These are phyloP conservation scores for Sedum album DNA, from an alignment of 164 flowering plant genomes.

Conservation along the genomic window DNA sequence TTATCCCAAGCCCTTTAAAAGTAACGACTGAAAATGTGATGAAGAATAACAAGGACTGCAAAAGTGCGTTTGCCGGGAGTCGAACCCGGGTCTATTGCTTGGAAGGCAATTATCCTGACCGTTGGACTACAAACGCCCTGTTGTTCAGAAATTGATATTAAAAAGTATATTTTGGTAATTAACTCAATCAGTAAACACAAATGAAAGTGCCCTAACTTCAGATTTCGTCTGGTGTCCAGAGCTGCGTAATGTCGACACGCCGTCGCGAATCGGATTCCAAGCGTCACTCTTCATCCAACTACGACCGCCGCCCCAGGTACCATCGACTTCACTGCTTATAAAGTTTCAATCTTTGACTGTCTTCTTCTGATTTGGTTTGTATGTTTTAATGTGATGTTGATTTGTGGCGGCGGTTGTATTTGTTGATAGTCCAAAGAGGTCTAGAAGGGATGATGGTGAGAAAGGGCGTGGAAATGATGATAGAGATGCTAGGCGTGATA, in stretches of 20 bases:
- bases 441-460: constrained; percentile 60
- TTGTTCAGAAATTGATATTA: too few species aligned
- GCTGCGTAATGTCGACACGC: constrained; percentile 25
- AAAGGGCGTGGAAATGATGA: constrained; percentile 27
- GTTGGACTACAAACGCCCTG: constrained; percentile 86
- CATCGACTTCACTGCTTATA: background rate
- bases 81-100: constrained; percentile 87
- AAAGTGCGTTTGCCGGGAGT: background rate
- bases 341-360: background rate
- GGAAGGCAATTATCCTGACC: constrained; percentile 94
- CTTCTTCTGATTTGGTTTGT: background rate
- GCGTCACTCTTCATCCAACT: constrained; percentile 37
- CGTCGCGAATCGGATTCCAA: constrained; percentile 41
- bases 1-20: too few species aligned
- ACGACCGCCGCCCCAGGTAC: constrained; percentile 63
- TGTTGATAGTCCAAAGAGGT: constrained; percentile 55
- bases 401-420: background rate
- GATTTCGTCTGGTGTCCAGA: background rate
- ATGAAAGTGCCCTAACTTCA: background rate
- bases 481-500: constrained; percentile 20
- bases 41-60: too few species aligned
- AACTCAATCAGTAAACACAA: too few species aligned
- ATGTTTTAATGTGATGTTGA: background rate
- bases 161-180: background rate
- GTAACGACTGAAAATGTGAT: too few species aligned